Evolutionary conservation across 352 stramenopile species (phyloP), one percentile per base, ranked within the genome.

Genomic region (Phytophthora sp.): DNA sequence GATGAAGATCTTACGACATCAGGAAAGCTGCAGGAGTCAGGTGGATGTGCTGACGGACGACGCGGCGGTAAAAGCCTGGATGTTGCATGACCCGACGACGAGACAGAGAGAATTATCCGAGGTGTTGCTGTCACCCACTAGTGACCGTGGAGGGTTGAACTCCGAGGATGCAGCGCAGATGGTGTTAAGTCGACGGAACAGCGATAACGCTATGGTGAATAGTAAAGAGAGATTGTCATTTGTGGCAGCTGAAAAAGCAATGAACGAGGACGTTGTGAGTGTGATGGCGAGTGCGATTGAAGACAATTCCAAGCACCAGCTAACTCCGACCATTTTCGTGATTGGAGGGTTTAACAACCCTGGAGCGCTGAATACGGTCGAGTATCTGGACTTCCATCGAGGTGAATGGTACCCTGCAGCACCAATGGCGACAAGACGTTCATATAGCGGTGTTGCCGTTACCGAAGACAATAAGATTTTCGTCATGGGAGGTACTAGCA

Each of bases 261-360:
- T 49, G 12, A 35, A 68, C 24, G 27, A 52, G 9, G 44, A 58
- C 11, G 46, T 44, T 13, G 29, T 29, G 7, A 47, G 16, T 29
- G 24, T 49, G 12, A 16, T 69, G 36, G 16, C 27, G 20, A 47
- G 36, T 21, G 62, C 50, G 35, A 53, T 57, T 12, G 26, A 66
- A 27, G 18, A 51, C 7, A 38, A 51, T 33, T n/a, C 23, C 1
- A 67, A 66, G 12, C 53, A 65, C 13, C 63, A 70, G 18, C 38
- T 67, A 29, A 88, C 71, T 3, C 82, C 84, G 12, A 82, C 80
- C 11, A 80, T 90, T 57, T 89, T 91, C 50, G 84, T 75, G 3
- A 79, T 91, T 27, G 84, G 84, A n/a, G 84, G 84, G 0, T 88
- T 90, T 31, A 89, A 89, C 45, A 84, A 80, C 0, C 77, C 80